Percentiles rank a stretch among this genome's conserved stretches.
Conservation (phyloP, 495 filamentous ascomycete genomes). For the Podospora tetraspora region DNA sequence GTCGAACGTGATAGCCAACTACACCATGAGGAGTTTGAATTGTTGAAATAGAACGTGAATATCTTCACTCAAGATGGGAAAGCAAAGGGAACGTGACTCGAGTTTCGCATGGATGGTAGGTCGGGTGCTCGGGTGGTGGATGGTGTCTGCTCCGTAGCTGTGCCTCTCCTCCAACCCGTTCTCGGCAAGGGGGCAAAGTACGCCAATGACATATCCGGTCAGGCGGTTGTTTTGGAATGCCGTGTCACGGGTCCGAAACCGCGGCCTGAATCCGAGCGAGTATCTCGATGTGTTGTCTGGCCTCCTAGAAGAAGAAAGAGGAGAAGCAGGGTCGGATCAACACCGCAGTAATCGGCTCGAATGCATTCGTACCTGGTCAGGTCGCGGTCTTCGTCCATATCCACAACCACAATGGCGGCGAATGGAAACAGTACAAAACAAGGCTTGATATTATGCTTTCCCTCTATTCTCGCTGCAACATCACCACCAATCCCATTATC, state of each 20-base stretch:
- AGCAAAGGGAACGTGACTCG: not conserved
- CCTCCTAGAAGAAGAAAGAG: not conserved
- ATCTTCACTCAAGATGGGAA: not conserved
- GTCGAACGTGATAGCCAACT: not conserved
- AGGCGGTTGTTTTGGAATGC: not conserved
- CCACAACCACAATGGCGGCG: not conserved
- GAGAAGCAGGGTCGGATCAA: not conserved
- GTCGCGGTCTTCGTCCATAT: not conserved
- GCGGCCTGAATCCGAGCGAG: not conserved
- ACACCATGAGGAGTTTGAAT: not conserved
- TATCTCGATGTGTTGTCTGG: not conserved
- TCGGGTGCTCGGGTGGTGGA: no score
- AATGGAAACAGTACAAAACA: not conserved
- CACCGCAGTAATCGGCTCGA: not conserved
- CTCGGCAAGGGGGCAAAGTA: not conserved
- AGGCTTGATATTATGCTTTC: constrained; percentile 1
- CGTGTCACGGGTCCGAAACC: not conserved
- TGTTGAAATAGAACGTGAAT: not conserved
- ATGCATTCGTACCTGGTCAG: not conserved
- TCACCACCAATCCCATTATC: constrained; percentile 90
- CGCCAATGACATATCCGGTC: not conserved
- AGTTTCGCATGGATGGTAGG: not conserved
- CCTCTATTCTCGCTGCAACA: constrained; percentile 77
- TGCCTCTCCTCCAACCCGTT: not conserved
- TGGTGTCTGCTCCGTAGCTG: not conserved